A percentile compares a stretch with the other conserved stretches of the same genome.
Evolutionary conservation across 176 grass and related monocot species (phyloP).

Genomic region (Cenchrus purpureus): DNA sequence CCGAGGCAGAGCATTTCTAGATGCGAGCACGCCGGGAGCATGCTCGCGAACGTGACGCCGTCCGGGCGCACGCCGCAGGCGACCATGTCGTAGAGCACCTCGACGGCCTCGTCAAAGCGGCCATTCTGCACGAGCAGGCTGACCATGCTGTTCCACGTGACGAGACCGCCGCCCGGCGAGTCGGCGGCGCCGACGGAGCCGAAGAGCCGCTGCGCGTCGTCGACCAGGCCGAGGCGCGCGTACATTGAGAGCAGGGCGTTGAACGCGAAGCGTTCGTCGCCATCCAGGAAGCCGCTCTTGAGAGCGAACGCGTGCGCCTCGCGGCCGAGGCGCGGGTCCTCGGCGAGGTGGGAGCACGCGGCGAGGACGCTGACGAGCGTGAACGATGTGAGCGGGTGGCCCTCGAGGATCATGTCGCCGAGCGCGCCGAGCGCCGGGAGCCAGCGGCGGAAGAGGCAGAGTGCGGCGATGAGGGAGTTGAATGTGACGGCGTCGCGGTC

Average conservation of each 20-base stretch:
- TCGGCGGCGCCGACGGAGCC: not conserved
- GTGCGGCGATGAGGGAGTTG: conserved; percentile 74
- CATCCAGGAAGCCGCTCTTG: conserved; percentile 49
- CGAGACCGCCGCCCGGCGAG: conserved; percentile 34
- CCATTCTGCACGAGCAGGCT: conserved; percentile 71
- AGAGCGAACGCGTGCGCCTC: conserved; percentile 73
- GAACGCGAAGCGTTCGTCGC: conserved; percentile 58
- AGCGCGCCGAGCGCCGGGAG: conserved; percentile 49
- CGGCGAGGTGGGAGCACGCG: conserved; percentile 71
- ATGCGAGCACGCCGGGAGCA: conserved; percentile 73
- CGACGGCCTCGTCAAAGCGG: conserved; percentile 52
- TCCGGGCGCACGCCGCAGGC: conserved; percentile 61
- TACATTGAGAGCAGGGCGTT: conserved; percentile 94
- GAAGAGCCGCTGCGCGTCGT: conserved; percentile 66
- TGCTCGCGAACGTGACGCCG: conserved; percentile 73
- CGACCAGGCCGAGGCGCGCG: conserved; percentile 71
- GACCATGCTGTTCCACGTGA: conserved; percentile 94
- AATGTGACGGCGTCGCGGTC: conserved; percentile 65
- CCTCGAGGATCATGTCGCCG: conserved; percentile 57
- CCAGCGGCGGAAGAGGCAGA: conserved; percentile 74
- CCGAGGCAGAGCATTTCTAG: conserved; percentile 57
- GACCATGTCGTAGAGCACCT: conserved; percentile 65
- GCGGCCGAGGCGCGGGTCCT: conserved; percentile 58
- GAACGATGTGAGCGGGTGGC: conserved; percentile 63
- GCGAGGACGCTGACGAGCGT: conserved; percentile 77